Conservation (phyloP, 495 filamentous ascomycete genomes). For the Penicillium malachiteum region DNA sequence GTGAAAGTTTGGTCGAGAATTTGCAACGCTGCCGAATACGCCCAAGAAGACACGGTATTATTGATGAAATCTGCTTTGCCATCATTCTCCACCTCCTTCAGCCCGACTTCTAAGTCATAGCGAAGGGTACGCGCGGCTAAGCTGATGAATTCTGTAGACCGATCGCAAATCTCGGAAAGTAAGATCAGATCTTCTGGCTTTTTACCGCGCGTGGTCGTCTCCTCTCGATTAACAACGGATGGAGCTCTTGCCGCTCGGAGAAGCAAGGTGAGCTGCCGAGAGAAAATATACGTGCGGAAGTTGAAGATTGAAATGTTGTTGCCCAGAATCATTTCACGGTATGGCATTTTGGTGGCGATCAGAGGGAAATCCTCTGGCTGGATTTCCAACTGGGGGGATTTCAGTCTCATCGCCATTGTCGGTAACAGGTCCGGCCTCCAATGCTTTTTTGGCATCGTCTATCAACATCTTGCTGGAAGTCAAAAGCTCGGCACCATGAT, state of each 20-base stretch:
- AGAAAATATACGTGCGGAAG: conserved; percentile 92
- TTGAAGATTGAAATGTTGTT: conserved; percentile 98
- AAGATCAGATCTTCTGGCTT: conserved; percentile 73
- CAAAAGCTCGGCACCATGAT: conserved; percentile 66
- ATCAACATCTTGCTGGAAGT: conserved; percentile 70
- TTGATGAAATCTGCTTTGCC: conserved; percentile 60
- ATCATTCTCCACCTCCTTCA: conserved; percentile 33
- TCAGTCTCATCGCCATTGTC: conserved; percentile 16
- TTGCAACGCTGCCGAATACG: conserved; percentile 74
- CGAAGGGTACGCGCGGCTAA: conserved; percentile 74
- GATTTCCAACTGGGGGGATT: conserved; percentile 31
- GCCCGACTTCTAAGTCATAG: conserved; percentile 58
- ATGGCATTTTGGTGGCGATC: conserved; percentile 72
- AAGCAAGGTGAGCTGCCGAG: conserved; percentile 79
- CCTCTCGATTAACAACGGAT: conserved; percentile 24
- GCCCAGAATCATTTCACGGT: conserved; percentile 89
- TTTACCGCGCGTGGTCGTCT: conserved; percentile 28
- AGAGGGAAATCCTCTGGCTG: conserved; percentile 53
- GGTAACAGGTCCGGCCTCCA: conserved; percentile 17
- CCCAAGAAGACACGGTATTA: conserved; percentile 82
- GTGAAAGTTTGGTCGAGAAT: conserved; percentile 75
- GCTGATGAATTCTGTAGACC: conserved; percentile 77
- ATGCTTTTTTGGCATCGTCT: conserved; percentile 51
- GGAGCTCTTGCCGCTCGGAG: conserved; percentile 74
- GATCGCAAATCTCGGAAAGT: conserved; percentile 75